Evolutionary conservation across 1,139 yeast species (phyloP), one percentile per base, ranked within the genome.

Genomic region (Protomyces lactucae-debilis): DNA sequence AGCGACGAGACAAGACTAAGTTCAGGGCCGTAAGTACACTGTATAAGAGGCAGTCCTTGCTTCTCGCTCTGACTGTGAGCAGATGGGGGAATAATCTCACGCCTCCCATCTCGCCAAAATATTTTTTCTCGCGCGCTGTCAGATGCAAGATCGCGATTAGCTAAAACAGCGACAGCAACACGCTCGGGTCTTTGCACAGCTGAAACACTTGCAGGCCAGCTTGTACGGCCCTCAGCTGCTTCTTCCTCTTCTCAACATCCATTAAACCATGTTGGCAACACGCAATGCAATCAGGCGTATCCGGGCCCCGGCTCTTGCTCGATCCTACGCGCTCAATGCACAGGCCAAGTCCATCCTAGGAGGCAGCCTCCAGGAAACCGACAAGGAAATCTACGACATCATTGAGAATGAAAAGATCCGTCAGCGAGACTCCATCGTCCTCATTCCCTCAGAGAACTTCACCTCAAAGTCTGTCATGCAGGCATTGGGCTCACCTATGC

Each of bases 401-500:
- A 71, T 71, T 64, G 67, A 86, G 73, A 90, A 87, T 76, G 99
- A 93, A 80, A 84, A 88, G 72, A 86, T 85, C 73, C 88, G 99
- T 81, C 99, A 93, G 81, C 87, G 85, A 80, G 96, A 90, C 78
- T 90, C 97, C 43, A 87, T 93, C 74, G 96, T 90, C 64, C 82
- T 93, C 77, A 93, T 93, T 77, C 97, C 99, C 43, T 88, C 96
- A 65, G 99, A 93, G 79, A 93, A 93, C 78, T 93, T 92, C 83
- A 93, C 99, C 70, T 88, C 98, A 70, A 88, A 91, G 70, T 87
- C 98, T 46, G 99, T 93, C 54, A 89, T 92, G 78, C 98, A 93
- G 77, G 95, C 96, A 64, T 84, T 93, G 76, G 98, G 98, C 75
- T 88, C 97, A 67, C 97, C 96, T 74, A 90, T 93, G 96, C 88